Evolutionary conservation across 1,284 basidiomycete species (phyloP).

Genomic region (Hemileia vastatrix): DNA sequence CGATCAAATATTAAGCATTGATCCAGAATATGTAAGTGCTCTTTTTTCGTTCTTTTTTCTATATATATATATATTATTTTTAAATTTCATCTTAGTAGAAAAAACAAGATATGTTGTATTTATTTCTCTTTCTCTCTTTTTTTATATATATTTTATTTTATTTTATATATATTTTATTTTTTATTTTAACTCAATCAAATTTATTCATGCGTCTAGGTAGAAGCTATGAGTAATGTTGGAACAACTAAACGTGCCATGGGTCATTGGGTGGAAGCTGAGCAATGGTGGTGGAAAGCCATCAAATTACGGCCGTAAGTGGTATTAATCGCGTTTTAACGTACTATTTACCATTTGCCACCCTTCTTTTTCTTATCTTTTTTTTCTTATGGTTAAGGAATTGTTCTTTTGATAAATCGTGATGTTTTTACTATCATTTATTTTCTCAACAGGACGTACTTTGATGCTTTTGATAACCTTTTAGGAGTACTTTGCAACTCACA

Average conservation of each 20-base stretch:
- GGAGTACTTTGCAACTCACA: constrained; percentile 46
- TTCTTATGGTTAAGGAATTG: too few relatives aligned
- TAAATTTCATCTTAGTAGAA: too few relatives aligned
- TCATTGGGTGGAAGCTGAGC: constrained; percentile 46
- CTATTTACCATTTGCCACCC: background rate
- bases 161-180: background rate
- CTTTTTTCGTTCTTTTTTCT: background rate
- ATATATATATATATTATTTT: too few relatives aligned
- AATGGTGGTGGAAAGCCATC: constrained; percentile 50
- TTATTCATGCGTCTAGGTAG: constrained; percentile 36
- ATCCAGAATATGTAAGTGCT: constrained; percentile 46
- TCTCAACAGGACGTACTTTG: constrained; percentile 35
- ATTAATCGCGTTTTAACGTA: background rate
- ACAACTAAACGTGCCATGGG: constrained; percentile 49
- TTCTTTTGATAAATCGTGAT: background rate
- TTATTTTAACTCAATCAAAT: background rate
- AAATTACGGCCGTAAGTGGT: constrained; percentile 42
- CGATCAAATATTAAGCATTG: constrained; percentile 19
- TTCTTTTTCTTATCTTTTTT: background rate
- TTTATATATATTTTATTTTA: background rate
- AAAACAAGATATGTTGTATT: too few relatives aligned
- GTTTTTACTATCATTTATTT: too few relatives aligned
- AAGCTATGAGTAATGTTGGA: constrained; percentile 53
- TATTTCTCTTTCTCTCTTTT: background rate
- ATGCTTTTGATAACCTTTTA: constrained; percentile 48